Percentiles rank a stretch among this genome's conserved stretches.
Conservation (phyloP, 805 yeast genomes). For the Candida vartiovaarae region DNA sequence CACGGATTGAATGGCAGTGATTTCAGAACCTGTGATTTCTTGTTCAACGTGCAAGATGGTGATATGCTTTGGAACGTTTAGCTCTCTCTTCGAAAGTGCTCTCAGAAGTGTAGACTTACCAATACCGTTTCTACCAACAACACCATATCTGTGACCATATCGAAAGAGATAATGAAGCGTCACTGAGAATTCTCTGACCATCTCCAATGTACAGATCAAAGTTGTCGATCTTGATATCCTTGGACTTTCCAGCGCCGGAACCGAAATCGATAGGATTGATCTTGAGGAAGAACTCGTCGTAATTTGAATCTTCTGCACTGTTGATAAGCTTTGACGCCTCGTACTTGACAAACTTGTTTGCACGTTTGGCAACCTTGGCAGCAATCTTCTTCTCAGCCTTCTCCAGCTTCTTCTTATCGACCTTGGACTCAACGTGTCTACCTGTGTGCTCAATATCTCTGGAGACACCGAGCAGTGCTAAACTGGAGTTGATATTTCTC, state of each 20-base stretch:
- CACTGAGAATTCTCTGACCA: constrained; percentile 86
- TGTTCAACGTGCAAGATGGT: constrained; percentile 96
- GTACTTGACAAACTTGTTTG: constrained; percentile 75
- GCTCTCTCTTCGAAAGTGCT: constrained; percentile 90
- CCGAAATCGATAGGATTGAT: constrained; percentile 94
- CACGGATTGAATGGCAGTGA: constrained; percentile 88
- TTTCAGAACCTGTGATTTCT: constrained; percentile 92
- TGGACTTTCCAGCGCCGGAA: constrained; percentile 89
- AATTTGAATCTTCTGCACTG: constrained; percentile 61
- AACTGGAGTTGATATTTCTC: constrained; percentile 67
- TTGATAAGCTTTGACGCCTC: constrained; percentile 89
- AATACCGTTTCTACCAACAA: constrained; percentile 98
- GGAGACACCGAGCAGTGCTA: constrained; percentile 70
- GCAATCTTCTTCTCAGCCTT: constrained; percentile 97
- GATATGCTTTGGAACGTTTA: constrained; percentile 90
- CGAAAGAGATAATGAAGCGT: constrained; percentile 82
- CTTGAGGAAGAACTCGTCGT: constrained; percentile 90
- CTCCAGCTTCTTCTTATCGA: constrained; percentile 92
- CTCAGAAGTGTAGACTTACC: constrained; percentile 93
- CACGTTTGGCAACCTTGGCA: constrained; percentile 86
- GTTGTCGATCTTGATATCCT: constrained; percentile 88
- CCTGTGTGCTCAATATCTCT: constrained; percentile 89
- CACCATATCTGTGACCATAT: constrained; percentile 91
- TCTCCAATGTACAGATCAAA: constrained; percentile 95
- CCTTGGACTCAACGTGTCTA: constrained; percentile 86